Percentiles rank a stretch among this genome's conserved stretches.
Evolutionary conservation across 371 early-diverging fungal genomes (phyloP).

Genomic region (Cokeromyces recurvatus): DNA sequence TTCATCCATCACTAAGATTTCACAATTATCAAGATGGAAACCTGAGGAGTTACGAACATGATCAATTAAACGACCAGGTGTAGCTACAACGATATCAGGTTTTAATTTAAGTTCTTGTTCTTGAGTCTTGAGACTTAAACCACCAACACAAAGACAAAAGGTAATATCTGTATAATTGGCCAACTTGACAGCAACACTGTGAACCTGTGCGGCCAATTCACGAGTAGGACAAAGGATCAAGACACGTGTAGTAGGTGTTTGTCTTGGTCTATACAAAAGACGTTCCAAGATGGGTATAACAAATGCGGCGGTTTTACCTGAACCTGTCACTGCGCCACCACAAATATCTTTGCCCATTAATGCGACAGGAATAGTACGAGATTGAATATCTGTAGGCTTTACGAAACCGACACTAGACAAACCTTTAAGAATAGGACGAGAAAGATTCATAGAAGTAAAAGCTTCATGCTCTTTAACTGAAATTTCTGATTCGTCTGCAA

Average conservation of each 20-base stretch:
- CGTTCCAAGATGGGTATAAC: slow-evolving; percentile 97
- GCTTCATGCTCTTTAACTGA: slow-evolving; percentile 52
- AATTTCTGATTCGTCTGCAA: slow-evolving; percentile 62
- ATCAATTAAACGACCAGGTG: slow-evolving; percentile 99
- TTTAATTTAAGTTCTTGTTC: slow-evolving; percentile 86
- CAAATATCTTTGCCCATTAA: slow-evolving; percentile 98
- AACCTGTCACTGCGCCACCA: slow-evolving; percentile 99
- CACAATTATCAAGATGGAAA: slow-evolving; percentile 85
- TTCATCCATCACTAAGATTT: slow-evolving; percentile 99
- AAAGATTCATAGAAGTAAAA: slow-evolving; percentile 88
- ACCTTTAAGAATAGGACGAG: slow-evolving; percentile 93
- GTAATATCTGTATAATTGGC: slow-evolving; percentile 86
- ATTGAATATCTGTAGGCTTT: slow-evolving; percentile 97
- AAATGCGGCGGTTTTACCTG: slow-evolving; percentile 99
- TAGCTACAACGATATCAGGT: slow-evolving; percentile 99
- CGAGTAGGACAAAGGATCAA: slow-evolving; percentile 99
- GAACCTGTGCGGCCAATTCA: slow-evolving; percentile 98
- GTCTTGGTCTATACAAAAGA: slow-evolving; percentile 83
- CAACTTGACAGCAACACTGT: slow-evolving; percentile 85
- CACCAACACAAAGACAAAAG: slow-evolving; percentile 89
- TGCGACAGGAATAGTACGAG: slow-evolving; percentile 94
- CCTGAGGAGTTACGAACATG: slow-evolving; percentile 91
- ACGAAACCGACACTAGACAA: slow-evolving; percentile 86
- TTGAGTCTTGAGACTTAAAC: slow-evolving; percentile 88
- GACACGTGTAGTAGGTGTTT: slow-evolving; percentile 82